Evolutionary conservation across 202 grass and related monocot species (phyloP), one percentile per base, ranked within the genome.

Genomic region (Bolboschoenoplectus hybrid): DNA sequence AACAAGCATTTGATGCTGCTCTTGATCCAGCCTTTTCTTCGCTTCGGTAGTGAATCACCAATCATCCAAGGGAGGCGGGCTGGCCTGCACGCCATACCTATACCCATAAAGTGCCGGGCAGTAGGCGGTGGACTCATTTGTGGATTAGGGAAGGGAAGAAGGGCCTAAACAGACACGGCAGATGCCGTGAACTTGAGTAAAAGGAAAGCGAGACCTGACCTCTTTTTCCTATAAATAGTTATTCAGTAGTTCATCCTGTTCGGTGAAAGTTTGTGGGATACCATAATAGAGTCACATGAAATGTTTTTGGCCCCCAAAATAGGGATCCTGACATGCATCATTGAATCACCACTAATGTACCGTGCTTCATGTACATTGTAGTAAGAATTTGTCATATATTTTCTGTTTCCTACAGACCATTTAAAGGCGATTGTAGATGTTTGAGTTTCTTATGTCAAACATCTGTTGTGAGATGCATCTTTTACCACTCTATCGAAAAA

Each of bases 201-300:
- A 6, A 74, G 32, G 11, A 49, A 10, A 12, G 26, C 26, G 26
- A 26, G 26, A 26, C 26, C 26, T 26, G 26, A 26, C 26, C 26
- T 26, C 26, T 26, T 26, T 26, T 26, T 26, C 26, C 26, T 26
- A 26, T 16, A 55, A 56, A 3, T 78, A 57, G 6, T 56, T 9
- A 53, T 14, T 38, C 6, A 77, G 46, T 53, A 38, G 50, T 56
- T 55, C 35, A 10, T 79, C 35, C 1, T 58, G 35, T 79, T 40
- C 4, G 74, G 50, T 40, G 51, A 32, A 12, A 14, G 4, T 57
- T 78, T 78, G 5, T 78, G 32, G 6, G 52, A 38, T 16, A 56
- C 49, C 51, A 73, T 56, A 51, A 57, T 32, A n/a, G 50, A 57
- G 49, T 78, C 50, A 57, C 50, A 56, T 79, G 49, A 76, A 57